Evolutionary conservation across 768 basidiomycete species (phyloP).

Genomic region (Tephrocybe sp.): DNA sequence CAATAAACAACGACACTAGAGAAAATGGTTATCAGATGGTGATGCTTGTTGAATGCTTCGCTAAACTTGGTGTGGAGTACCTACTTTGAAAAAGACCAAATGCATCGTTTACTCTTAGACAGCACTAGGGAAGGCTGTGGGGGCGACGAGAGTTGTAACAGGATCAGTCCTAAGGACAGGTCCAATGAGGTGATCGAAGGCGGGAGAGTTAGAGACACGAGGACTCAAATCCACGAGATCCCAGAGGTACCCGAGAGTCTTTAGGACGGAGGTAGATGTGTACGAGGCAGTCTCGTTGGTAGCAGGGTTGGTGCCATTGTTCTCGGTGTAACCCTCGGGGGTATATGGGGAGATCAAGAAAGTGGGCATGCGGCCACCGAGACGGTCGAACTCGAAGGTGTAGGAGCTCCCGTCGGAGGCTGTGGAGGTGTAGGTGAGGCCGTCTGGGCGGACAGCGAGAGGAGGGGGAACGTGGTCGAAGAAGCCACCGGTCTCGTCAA

Average conservation of each 20-base stretch:
- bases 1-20: too few species aligned
- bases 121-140: not conserved
- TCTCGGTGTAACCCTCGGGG: constrained; percentile 21
- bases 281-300: constrained; percentile 4
- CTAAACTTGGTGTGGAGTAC: too few species aligned
- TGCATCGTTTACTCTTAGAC: not conserved
- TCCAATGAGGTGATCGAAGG: constrained; percentile 18
- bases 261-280: constrained; percentile 14
- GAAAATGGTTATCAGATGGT: too few species aligned
- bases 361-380: constrained; percentile 30
- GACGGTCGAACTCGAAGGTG: constrained; percentile 27
- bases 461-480: constrained; percentile 33
- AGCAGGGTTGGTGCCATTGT: constrained; percentile 22
- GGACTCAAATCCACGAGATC: constrained; percentile 10
- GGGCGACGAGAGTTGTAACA: not conserved
- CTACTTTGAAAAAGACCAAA: too few species aligned
- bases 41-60: too few species aligned
- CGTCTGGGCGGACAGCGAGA: constrained; percentile 24
- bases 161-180: constrained; percentile 8
- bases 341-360: constrained; percentile 24
- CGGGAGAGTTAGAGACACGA: constrained; percentile 12
- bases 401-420: constrained; percentile 21
- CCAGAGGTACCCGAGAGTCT: constrained; percentile 11
- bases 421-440: constrained; percentile 25
- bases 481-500: constrained; percentile 33